Percentiles rank a stretch among this genome's conserved stretches.
phyloP scores from a whole-genome alignment of 768 basidiomycete genomes.

The Amanita muscaria region DNA sequence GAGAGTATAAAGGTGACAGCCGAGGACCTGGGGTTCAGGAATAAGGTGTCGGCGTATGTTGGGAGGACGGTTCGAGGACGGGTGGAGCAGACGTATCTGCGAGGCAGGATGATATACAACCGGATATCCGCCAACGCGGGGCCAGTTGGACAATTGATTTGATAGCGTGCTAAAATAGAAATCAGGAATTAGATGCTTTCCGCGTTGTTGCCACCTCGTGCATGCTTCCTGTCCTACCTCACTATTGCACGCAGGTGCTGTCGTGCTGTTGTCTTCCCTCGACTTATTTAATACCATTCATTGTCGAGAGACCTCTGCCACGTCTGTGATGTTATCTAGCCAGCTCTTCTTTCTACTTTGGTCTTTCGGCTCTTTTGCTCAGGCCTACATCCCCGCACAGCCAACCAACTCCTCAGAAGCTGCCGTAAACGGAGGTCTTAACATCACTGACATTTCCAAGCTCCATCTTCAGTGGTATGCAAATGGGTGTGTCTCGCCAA shows the following conservation, averaged over 20 bases:
- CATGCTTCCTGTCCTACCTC: background rate
- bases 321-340: slow-evolving; percentile 3
- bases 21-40: slow-evolving; percentile 78
- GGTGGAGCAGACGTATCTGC: slow-evolving; percentile 74
- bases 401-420: slow-evolving; percentile 57
- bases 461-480: slow-evolving; percentile 55
- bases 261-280: background rate
- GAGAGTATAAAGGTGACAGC: slow-evolving; percentile 69
- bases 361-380: slow-evolving; percentile 14
- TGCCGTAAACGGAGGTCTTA: slow-evolving; percentile 33
- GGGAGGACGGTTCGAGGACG: slow-evolving; percentile 61
- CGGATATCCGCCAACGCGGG: background rate
- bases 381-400: slow-evolving; percentile 61
- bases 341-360: slow-evolving; percentile 10
- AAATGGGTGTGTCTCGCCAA: slow-evolving; percentile 31
- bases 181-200: too few species aligned
- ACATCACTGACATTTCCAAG: slow-evolving; percentile 48
- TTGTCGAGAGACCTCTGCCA: too few species aligned
- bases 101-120: slow-evolving; percentile 65
- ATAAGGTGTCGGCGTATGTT: slow-evolving; percentile 87
- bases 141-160: slow-evolving; percentile 4
- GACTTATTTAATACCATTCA: too few species aligned
- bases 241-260: background rate
- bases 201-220: slow-evolving; percentile 5
- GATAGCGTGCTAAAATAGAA: background rate